phyloP scores from a whole-genome alignment of 176 grass and related monocot genomes.

The Olyra latifolia region DNA sequence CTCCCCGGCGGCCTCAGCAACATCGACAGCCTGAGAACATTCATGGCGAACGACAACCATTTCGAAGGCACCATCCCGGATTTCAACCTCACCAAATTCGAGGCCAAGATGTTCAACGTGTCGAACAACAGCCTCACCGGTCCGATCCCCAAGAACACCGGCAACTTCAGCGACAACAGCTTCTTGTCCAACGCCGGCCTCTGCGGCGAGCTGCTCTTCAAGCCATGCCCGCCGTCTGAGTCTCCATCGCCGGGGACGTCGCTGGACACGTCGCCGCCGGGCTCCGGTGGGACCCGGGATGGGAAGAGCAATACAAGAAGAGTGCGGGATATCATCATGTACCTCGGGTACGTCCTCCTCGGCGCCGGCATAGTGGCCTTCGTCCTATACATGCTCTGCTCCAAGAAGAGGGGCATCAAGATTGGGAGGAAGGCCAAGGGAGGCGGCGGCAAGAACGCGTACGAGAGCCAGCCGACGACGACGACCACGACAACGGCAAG shows the following conservation, averaged over 20 bases:
- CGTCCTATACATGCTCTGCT: conserved; percentile 33
- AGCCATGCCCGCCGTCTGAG: not conserved
- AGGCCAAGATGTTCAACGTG: conserved; percentile 21
- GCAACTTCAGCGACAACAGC: not conserved
- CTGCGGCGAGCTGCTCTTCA: conserved; percentile 17
- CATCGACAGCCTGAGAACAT: not conserved
- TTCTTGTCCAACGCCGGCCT: conserved; percentile 44
- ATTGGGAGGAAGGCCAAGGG: not conserved
- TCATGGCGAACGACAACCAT: conserved; percentile 38
- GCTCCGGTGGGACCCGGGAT: too few species aligned
- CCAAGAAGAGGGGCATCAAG: conserved; percentile 12
- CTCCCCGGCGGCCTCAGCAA: conserved; percentile 15
- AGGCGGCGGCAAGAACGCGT: not conserved
- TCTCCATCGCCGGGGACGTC: not conserved
- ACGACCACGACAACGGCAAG: not conserved
- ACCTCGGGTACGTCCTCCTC: conserved; percentile 51
- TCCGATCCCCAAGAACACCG: conserved; percentile 6
- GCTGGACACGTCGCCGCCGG: not conserved
- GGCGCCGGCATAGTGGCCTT: conserved; percentile 37
- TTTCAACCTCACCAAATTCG: conserved; percentile 19
- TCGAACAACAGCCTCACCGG: conserved; percentile 57
- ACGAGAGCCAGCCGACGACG: conserved; percentile 10
- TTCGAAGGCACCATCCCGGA: conserved; percentile 48
- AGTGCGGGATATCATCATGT: conserved; percentile 13
- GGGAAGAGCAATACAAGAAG: not conserved